These are phyloP conservation scores for Tilletia indica DNA, from an alignment of 1,284 basidiomycete species.

Conservation along the genomic window DNA sequence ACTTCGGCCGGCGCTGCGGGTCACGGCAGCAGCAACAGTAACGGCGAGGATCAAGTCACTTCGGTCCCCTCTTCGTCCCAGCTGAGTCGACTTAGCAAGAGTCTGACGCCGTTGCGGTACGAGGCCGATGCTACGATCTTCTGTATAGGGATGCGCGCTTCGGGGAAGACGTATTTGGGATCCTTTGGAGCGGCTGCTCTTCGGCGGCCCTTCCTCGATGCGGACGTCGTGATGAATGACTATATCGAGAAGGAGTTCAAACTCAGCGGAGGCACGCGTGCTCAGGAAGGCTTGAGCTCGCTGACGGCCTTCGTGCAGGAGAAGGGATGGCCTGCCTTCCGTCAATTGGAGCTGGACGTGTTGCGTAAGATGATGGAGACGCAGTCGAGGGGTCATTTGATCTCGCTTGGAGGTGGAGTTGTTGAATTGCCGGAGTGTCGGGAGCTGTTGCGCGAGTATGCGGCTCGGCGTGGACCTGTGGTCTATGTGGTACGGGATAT, in stretches of 20 bases:
- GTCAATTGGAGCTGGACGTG: constrained; percentile 59
- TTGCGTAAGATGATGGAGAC: constrained; percentile 55
- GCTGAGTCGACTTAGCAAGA: constrained; percentile 25
- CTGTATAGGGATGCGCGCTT: constrained; percentile 93
- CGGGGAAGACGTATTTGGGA: constrained; percentile 90
- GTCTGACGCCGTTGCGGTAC: constrained; percentile 47
- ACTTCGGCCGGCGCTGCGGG: constrained; percentile 17
- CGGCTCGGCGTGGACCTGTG: constrained; percentile 65
- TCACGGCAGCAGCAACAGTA: too few relatives aligned
- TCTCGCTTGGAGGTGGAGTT: constrained; percentile 89
- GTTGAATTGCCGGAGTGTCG: constrained; percentile 72
- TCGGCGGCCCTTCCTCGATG: constrained; percentile 79
- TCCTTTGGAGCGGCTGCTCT: constrained; percentile 73
- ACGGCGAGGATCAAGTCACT: constrained; percentile 1
- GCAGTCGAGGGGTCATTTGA: constrained; percentile 57
- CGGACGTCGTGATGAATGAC: constrained; percentile 75
- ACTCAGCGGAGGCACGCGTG: neutral
- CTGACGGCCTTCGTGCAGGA: constrained; percentile 76
- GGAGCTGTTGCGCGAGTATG: constrained; percentile 70
- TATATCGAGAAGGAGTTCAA: constrained; percentile 48
- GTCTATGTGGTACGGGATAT: constrained; percentile 72
- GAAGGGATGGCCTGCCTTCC: constrained; percentile 76
- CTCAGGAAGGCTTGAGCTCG: constrained; percentile 57
- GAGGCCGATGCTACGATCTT: constrained; percentile 69
- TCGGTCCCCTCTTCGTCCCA: constrained; percentile 23